Conservation (phyloP, 2,329 filamentous ascomycete species). For the Sarocladiaceae sp. region DNA sequence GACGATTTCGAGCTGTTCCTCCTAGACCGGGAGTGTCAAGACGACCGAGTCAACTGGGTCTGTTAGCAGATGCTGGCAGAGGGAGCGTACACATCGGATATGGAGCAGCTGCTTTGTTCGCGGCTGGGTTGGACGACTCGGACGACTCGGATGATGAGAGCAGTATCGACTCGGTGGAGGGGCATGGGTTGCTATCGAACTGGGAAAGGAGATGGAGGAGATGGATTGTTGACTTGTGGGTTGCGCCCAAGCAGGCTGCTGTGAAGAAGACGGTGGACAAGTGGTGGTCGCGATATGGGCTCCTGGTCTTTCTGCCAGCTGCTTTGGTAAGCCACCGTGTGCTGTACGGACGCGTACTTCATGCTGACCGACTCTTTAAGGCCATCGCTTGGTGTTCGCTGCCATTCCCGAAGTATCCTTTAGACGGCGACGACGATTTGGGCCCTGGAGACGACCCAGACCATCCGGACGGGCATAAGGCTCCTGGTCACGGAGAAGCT, state of each 20-base stretch:
- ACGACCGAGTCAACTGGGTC: conserved; percentile 31
- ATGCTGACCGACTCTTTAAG: no score
- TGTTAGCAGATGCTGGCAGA: conserved; percentile 35
- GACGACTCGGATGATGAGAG: conserved; percentile 18
- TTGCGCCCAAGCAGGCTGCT: conserved; percentile 54
- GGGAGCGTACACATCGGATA: conserved; percentile 56
- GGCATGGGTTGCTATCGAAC: conserved; percentile 13
- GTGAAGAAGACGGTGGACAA: conserved; percentile 55
- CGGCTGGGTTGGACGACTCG: conserved; percentile 34
- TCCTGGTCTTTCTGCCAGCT: conserved; percentile 59
- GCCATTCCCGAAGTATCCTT: conserved; percentile 59
- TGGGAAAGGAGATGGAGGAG: conserved; percentile 31
- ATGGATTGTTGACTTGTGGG: conserved; percentile 50
- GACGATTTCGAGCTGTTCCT: conserved; percentile 62
- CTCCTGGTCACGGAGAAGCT: conserved; percentile 59
- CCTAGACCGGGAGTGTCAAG: conserved; percentile 27
- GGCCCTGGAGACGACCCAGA: conserved; percentile 16
- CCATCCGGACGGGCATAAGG: conserved; percentile 30
- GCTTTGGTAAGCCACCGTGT: conserved; percentile 41
- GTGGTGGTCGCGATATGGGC: conserved; percentile 61
- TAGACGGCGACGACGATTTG: conserved; percentile 34
- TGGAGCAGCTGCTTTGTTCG: conserved; percentile 40
- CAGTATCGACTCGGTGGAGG: conserved; percentile 17
- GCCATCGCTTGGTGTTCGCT: conserved; percentile 62
- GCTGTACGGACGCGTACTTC: background rate